Conservation (phyloP, 2,329 filamentous ascomycete genomes). For the Alternaria viburni region DNA sequence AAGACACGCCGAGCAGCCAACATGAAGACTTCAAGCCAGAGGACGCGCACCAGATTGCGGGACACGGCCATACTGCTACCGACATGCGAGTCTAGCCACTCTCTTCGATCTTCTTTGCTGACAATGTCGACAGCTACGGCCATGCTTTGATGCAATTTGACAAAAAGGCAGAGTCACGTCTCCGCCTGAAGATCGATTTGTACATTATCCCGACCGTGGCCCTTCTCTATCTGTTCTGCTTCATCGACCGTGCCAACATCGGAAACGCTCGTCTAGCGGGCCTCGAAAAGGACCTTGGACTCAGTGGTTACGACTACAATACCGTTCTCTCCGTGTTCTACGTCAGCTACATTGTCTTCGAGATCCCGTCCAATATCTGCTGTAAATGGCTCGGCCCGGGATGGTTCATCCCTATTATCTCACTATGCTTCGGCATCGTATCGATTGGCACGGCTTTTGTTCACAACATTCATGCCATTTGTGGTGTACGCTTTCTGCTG, state of each 20-base stretch:
- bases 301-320: constrained; percentile 73
- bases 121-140: constrained; percentile 34
- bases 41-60: constrained; percentile 33
- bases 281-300: constrained; percentile 65
- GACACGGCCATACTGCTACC: constrained; percentile 38
- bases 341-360: constrained; percentile 68
- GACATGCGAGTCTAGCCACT: constrained; percentile 31
- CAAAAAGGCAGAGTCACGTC: constrained; percentile 60
- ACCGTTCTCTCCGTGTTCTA: constrained; percentile 71
- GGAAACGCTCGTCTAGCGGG: constrained; percentile 74
- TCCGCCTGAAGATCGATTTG: constrained; percentile 70
- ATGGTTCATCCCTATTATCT: constrained; percentile 70
- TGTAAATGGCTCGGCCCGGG: constrained; percentile 76
- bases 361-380: constrained; percentile 69
- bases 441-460: constrained; percentile 73
- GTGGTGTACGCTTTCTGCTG: constrained; percentile 70
- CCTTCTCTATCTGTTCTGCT: constrained; percentile 73
- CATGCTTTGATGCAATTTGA: constrained; percentile 56
- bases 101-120: background rate
- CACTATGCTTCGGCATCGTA: constrained; percentile 67
- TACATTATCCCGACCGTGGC: constrained; percentile 70
- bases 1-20: constrained; percentile 23
- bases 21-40: constrained; percentile 38
- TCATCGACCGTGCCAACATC: constrained; percentile 77
- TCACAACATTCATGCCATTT: constrained; percentile 58